Conservation (phyloP, 805 yeast genomes). For the Brettanomyces anomalus region DNA sequence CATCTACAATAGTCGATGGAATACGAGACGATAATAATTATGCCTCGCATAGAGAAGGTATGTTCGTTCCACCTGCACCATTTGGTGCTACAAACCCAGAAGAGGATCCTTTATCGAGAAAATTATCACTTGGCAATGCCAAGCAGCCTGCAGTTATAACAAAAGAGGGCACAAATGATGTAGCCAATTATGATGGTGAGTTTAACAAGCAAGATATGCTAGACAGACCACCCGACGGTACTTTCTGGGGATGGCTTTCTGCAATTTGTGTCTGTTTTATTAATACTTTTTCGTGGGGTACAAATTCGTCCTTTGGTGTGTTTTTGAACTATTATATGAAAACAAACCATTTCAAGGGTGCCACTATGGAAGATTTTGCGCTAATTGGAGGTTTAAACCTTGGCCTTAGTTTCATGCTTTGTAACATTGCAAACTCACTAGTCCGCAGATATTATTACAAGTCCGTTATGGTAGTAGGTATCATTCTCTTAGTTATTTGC, state of each 20-base stretch:
- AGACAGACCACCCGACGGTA: slow-evolving; percentile 34
- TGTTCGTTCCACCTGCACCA: background rate
- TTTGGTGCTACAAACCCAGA: slow-evolving; percentile 1
- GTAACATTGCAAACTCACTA: slow-evolving; percentile 47
- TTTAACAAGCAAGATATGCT: slow-evolving; percentile 20
- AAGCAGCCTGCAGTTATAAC: background rate
- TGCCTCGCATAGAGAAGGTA: background rate
- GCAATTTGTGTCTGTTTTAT: slow-evolving; percentile 25
- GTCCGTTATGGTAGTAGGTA: slow-evolving; percentile 34
- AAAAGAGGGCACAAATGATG: background rate
- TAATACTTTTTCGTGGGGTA: slow-evolving; percentile 43
- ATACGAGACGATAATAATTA: slow-evolving; percentile 21
- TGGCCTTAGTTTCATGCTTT: slow-evolving; percentile 47
- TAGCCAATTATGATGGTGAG: slow-evolving; percentile 22
- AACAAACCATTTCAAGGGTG: slow-evolving; percentile 35
- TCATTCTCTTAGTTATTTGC: slow-evolving; percentile 30
- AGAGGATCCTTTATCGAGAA: background rate
- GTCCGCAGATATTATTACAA: slow-evolving; percentile 43
- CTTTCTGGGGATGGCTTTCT: slow-evolving; percentile 41
- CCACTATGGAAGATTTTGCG: slow-evolving; percentile 44
- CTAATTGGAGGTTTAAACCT: slow-evolving; percentile 46
- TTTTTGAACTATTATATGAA: slow-evolving; percentile 40
- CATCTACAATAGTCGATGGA: slow-evolving; percentile 19
- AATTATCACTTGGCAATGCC: background rate
- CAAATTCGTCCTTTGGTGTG: slow-evolving; percentile 46